Conservation (phyloP, 495 filamentous ascomycete genomes). For the Trichoderma virens region DNA sequence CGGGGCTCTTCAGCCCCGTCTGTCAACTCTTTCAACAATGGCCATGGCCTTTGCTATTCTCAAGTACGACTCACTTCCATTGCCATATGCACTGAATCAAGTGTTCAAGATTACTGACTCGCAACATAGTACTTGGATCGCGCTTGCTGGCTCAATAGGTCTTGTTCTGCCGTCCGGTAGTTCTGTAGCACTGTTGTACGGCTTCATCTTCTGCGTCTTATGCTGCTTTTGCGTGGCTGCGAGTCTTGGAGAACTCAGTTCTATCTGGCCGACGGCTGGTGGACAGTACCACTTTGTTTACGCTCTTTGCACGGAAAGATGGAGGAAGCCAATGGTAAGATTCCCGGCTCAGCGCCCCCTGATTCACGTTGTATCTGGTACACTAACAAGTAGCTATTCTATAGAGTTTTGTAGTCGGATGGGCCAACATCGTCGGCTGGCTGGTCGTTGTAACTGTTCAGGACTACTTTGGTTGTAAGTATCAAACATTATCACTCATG, state of each 20-base stretch:
- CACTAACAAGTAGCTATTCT: background rate
- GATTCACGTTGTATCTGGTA: background rate
- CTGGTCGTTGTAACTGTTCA: conserved; percentile 31
- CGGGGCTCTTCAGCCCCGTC: conserved; percentile 17
- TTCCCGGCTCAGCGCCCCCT: background rate
- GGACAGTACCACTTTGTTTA: conserved; percentile 47
- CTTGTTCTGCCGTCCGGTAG: conserved; percentile 26
- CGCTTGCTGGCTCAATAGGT: conserved; percentile 27
- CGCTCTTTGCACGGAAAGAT: conserved; percentile 25
- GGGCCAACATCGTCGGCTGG: conserved; percentile 34
- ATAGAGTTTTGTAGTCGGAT: conserved; percentile 31
- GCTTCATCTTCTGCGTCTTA: conserved; percentile 30
- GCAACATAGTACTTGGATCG: conserved; percentile 25
- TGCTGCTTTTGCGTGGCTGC: conserved; percentile 37
- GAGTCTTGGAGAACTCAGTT: conserved; percentile 42
- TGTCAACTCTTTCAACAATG: conserved; percentile 25
- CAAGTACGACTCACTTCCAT: conserved; percentile 18
- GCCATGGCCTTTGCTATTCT: conserved; percentile 29
- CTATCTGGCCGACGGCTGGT: conserved; percentile 45
- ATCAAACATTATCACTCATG: background rate
- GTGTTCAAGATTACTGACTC: conserved; percentile 8
- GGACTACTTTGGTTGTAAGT: conserved; percentile 27
- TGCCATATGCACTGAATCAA: background rate
- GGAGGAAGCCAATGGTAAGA: conserved; percentile 25
- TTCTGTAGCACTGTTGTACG: conserved; percentile 26